phyloP scores from a whole-genome alignment of 176 grass and related monocot species.

The Oryza longistaminata region DNA sequence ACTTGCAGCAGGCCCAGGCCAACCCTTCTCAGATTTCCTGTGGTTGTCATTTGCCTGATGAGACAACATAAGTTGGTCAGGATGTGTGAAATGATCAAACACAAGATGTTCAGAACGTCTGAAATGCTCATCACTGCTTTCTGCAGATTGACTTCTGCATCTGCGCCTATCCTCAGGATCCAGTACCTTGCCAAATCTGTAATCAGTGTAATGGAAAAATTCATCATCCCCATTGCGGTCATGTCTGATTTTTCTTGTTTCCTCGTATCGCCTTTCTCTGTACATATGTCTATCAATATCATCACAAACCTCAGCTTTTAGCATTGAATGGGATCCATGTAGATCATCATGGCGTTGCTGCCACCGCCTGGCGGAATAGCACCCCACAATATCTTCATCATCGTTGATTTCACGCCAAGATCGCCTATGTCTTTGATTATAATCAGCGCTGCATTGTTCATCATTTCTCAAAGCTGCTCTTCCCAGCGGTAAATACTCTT shows the following conservation, averaged over 20 bases:
- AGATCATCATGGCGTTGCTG: neutral
- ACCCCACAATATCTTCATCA: slow-evolving; percentile 22
- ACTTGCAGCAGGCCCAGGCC: slow-evolving; percentile 39
- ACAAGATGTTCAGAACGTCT: slow-evolving; percentile 31
- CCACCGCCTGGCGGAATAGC: slow-evolving; percentile 34
- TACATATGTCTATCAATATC: slow-evolving; percentile 25
- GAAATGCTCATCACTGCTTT: slow-evolving; percentile 37
- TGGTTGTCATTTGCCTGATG: slow-evolving; percentile 23
- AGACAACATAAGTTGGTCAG: slow-evolving; percentile 34
- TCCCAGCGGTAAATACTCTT: slow-evolving; percentile 25
- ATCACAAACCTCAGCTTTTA: slow-evolving; percentile 37
- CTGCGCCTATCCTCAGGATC: slow-evolving; percentile 33
- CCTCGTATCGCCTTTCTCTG: slow-evolving; percentile 41
- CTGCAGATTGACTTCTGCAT: slow-evolving; percentile 33
- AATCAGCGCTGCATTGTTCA: neutral
- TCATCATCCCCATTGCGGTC: slow-evolving; percentile 22
- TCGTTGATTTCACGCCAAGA: slow-evolving; percentile 35
- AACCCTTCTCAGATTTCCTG: slow-evolving; percentile 31
- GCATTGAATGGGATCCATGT: slow-evolving; percentile 31
- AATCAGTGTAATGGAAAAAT: slow-evolving; percentile 33
- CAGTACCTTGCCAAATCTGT: slow-evolving; percentile 25
- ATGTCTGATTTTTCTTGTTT: slow-evolving; percentile 35
- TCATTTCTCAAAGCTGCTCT: slow-evolving; percentile 29
- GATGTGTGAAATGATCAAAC: slow-evolving; percentile 26
- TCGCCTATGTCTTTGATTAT: slow-evolving; percentile 18